phyloP scores from a whole-genome alignment of 2,329 filamentous ascomycete genomes.

The Ophiosphaerella narmari region DNA sequence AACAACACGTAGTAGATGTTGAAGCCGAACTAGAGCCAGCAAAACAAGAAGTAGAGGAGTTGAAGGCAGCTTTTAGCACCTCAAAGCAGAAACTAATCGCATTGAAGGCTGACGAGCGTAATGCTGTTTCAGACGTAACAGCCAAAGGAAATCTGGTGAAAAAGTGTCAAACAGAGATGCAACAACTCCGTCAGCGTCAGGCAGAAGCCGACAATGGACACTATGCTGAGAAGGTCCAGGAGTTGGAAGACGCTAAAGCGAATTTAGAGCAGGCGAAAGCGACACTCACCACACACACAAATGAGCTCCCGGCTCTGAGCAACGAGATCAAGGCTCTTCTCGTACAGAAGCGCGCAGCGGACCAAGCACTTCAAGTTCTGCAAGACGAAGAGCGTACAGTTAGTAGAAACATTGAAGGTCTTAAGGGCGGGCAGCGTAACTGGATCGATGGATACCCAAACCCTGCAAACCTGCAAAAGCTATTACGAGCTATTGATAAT shows the following conservation, averaged over 20 bases:
- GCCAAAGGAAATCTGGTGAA: constrained; percentile 53
- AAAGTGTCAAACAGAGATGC: constrained; percentile 52
- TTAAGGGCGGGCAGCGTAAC: constrained; percentile 62
- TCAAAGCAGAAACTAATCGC: constrained; percentile 60
- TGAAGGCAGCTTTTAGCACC: constrained; percentile 59
- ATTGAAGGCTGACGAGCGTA: constrained; percentile 64
- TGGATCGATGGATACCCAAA: constrained; percentile 67
- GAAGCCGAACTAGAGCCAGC: constrained; percentile 49
- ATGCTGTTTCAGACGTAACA: constrained; percentile 64
- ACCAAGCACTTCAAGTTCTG: constrained; percentile 35
- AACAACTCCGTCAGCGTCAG: constrained; percentile 64
- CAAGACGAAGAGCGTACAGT: constrained; percentile 59
- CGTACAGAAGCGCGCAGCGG: constrained; percentile 13
- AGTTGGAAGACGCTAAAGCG: constrained; percentile 64
- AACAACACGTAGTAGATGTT: constrained; percentile 38
- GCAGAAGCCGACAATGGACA: constrained; percentile 68
- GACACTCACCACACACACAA: constrained; percentile 49
- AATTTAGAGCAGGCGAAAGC: constrained; percentile 52
- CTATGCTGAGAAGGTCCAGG: constrained; percentile 63
- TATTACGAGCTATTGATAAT: constrained; percentile 71
- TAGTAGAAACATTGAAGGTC: constrained; percentile 55
- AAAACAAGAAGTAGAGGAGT: constrained; percentile 53
- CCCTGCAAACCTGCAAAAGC: constrained; percentile 58
- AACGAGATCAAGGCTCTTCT: constrained; percentile 42
- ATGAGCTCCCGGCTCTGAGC: constrained; percentile 41